These are phyloP conservation scores for Pezicula carpinea DNA, from an alignment of 2,329 filamentous ascomycete species.

Conservation along the genomic window DNA sequence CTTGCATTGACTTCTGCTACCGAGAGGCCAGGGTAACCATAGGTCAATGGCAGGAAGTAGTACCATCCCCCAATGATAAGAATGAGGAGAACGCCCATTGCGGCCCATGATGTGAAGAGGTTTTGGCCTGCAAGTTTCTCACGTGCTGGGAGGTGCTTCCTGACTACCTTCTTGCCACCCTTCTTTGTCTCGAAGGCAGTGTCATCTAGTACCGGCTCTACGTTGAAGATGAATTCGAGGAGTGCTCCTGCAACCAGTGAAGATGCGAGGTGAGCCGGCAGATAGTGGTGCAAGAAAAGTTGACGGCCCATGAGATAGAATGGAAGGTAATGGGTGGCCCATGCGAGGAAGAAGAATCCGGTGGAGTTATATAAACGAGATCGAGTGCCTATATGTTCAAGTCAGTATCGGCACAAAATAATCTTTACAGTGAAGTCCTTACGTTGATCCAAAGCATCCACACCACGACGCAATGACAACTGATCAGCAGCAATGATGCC, in stretches of 20 bases:
- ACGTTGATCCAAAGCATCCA: conserved; percentile 92
- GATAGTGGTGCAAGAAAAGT: conserved; percentile 95
- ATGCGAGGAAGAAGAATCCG: conserved; percentile 97
- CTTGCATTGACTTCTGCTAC: conserved; percentile 74
- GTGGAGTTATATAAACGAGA: conserved; percentile 97
- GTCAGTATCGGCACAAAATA: background rate
- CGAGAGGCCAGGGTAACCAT: conserved; percentile 83
- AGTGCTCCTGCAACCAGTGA: conserved; percentile 85
- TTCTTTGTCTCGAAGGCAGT: conserved; percentile 32
- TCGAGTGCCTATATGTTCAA: conserved; percentile 64
- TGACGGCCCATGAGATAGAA: conserved; percentile 99
- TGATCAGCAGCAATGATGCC: conserved; percentile 92
- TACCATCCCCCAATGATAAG: conserved; percentile 74
- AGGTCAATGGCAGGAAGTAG: conserved; percentile 93
- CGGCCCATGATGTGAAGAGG: conserved; percentile 74
- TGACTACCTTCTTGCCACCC: conserved; percentile 44
- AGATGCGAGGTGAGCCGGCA: conserved; percentile 90
- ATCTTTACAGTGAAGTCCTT: conserved; percentile 45
- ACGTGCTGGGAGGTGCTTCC: conserved; percentile 67
- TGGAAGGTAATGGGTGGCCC: conserved; percentile 95
- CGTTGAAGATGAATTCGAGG: conserved; percentile 93
- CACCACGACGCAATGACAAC: conserved; percentile 82
- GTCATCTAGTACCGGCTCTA: conserved; percentile 65
- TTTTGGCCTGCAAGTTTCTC: conserved; percentile 79
- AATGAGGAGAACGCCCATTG: conserved; percentile 63